These are phyloP conservation scores for Cyberlindnera mrakii DNA, from an alignment of 805 yeast genomes.

Conservation along the genomic window DNA sequence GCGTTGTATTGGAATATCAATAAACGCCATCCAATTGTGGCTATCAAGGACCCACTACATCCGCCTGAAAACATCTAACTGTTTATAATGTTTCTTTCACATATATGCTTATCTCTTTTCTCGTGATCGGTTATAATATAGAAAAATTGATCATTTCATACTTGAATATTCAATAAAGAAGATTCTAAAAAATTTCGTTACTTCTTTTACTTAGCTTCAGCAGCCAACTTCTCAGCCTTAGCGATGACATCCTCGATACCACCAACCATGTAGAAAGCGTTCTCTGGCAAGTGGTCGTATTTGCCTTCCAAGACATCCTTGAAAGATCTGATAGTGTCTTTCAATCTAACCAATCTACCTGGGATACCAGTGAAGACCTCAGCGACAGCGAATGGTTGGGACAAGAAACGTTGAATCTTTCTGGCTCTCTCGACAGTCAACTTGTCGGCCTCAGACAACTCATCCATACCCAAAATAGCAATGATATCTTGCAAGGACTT, in stretches of 20 bases:
- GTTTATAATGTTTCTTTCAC: not conserved
- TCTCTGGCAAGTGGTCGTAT: conserved; percentile 98
- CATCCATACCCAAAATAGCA: conserved; percentile 99
- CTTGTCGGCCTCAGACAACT: conserved; percentile 97
- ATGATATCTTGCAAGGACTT: conserved; percentile 99
- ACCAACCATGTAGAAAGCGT: conserved; percentile 99
- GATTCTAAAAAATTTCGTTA: conserved; percentile 1
- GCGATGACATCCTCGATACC: conserved; percentile 98
- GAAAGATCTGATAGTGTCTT: conserved; percentile 92
- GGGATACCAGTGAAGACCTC: conserved; percentile 99
- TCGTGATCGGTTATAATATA: not conserved
- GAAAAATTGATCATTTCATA: conserved; percentile 2
- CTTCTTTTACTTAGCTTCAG: conserved; percentile 62
- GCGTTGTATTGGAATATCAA: too few relatives aligned
- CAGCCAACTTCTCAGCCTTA: conserved; percentile 98
- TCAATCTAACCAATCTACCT: conserved; percentile 95
- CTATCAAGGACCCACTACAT: too few relatives aligned
- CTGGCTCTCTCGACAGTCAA: conserved; percentile 99
- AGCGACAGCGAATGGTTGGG: conserved; percentile 99
- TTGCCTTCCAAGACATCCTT: conserved; percentile 97
- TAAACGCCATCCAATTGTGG: too few relatives aligned
- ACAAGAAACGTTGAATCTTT: conserved; percentile 99
- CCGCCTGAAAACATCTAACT: too few relatives aligned
- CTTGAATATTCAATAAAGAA: conserved; percentile 3
- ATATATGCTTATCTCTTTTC: not conserved